These are phyloP conservation scores for Carpinus viminea DNA, from an alignment of 306 rosid genomes.

Conservation along the genomic window DNA sequence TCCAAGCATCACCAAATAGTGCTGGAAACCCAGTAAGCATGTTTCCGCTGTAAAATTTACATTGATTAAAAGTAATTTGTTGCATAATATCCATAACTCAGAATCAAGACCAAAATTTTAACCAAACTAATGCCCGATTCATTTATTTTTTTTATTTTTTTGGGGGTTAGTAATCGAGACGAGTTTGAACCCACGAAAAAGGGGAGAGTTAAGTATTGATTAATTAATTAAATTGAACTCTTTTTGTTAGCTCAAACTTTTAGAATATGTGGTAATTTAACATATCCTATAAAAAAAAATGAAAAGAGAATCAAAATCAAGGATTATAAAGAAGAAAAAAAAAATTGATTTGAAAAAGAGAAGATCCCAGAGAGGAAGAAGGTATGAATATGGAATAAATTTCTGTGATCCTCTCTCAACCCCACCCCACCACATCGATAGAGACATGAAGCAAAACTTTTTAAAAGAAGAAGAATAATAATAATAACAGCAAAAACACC, in stretches of 20 bases:
- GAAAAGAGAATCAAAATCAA: slow-evolving; percentile 35
- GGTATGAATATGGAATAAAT: slow-evolving; percentile 10
- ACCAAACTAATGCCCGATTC: not conserved
- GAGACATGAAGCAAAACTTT: slow-evolving; percentile 23
- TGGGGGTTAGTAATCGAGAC: no score
- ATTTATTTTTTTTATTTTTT: no score
- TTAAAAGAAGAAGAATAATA: not conserved
- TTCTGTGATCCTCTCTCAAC: slow-evolving; percentile 19
- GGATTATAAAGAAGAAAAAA: not conserved
- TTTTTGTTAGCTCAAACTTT: no score
- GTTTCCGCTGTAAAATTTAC: slow-evolving; percentile 61
- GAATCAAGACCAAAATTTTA: slow-evolving; percentile 3
- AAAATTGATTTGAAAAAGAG: slow-evolving; percentile 30
- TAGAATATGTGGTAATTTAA: no score
- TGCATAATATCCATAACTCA: not conserved
- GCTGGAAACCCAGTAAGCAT: slow-evolving; percentile 77
- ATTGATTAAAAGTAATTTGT: slow-evolving; percentile 18
- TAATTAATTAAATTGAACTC: no score
- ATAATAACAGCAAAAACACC: not conserved
- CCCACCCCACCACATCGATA: slow-evolving; percentile 20
- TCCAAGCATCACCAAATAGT: slow-evolving; percentile 96
- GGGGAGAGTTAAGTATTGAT: no score
- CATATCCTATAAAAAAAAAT: no score
- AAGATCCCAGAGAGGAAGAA: not conserved
- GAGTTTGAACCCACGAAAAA: no score